Percentiles rank a stretch among this genome's conserved stretches.
Evolutionary conservation across 495 filamentous ascomycete species (phyloP).

Genomic region (Sporormia fimetaria): DNA sequence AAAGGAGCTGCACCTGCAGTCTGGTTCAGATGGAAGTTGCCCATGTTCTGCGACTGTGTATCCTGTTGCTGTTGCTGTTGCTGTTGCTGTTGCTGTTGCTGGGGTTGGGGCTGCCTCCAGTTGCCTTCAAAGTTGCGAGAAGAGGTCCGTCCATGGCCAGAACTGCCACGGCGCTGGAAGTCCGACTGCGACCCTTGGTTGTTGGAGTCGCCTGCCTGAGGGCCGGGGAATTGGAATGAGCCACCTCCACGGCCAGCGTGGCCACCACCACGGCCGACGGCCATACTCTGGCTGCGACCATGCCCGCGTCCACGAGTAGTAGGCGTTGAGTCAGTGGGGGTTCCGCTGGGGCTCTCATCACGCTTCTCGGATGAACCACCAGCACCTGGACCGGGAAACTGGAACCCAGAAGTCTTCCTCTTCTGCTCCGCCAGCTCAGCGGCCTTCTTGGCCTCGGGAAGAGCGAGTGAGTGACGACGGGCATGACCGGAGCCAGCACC

Average conservation of each 20-base stretch:
- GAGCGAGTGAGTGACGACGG: conserved; percentile 84
- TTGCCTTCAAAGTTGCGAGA: conserved; percentile 97
- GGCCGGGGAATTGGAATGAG: conserved; percentile 58
- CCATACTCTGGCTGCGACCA: conserved; percentile 61
- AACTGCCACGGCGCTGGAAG: conserved; percentile 59
- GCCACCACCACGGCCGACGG: conserved; percentile 47
- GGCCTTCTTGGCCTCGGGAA: conserved; percentile 95
- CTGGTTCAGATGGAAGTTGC: conserved; percentile 53
- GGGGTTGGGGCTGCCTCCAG: conserved; percentile 82
- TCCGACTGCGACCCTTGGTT: conserved; percentile 43
- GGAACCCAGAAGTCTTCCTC: conserved; percentile 82
- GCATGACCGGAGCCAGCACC: conserved; percentile 69
- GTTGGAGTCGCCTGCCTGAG: conserved; percentile 43
- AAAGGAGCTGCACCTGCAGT: conserved; percentile 47
- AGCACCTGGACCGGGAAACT: conserved; percentile 77
- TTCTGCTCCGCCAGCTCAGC: conserved; percentile 96
- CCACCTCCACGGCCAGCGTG: conserved; percentile 48
- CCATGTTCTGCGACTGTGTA: conserved; percentile 38
- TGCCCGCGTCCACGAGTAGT: conserved; percentile 40
- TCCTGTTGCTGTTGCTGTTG: conserved; percentile 43
- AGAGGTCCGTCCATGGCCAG: conserved; percentile 62
- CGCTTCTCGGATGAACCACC: conserved; percentile 37
- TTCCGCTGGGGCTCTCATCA: conserved; percentile 38
- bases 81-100: conserved; percentile 41
- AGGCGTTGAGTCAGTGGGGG: conserved; percentile 33